Evolutionary conservation across 192 early-diverging fungal genomes (phyloP).

Genomic region (Neocallimastix lanati): DNA sequence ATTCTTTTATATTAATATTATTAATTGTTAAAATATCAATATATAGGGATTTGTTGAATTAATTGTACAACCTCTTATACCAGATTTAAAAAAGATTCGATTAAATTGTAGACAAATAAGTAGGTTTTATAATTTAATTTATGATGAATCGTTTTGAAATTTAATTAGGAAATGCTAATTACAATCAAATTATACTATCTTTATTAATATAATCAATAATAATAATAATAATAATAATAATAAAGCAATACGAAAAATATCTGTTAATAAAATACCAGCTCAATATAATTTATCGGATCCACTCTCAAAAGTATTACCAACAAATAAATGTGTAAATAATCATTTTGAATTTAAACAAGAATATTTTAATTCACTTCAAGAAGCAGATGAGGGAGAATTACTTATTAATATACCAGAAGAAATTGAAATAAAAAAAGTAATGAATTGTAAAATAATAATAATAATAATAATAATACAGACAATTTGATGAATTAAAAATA

Average conservation of each 20-base stretch:
- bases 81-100: slow-evolving; percentile 6
- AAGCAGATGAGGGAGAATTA: slow-evolving; percentile 19
- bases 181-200: too few relatives aligned
- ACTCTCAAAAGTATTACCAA: background rate
- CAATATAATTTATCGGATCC: background rate
- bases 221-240: too few relatives aligned
- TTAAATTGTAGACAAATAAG: slow-evolving; percentile 15
- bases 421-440: slow-evolving; percentile 1
- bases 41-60: background rate
- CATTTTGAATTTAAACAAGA: slow-evolving; percentile 9
- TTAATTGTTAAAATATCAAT: too few relatives aligned
- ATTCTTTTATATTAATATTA: too few relatives aligned
- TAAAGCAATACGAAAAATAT: background rate
- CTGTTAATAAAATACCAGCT: background rate
- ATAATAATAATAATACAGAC: too few relatives aligned
- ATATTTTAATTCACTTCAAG: slow-evolving; percentile 7
- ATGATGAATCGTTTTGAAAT: too few relatives aligned
- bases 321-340: slow-evolving; percentile 5
- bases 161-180: too few relatives aligned
- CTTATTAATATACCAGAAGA: slow-evolving; percentile 9
- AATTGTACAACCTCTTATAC: background rate
- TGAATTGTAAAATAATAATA: background rate
- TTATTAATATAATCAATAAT: too few relatives aligned
- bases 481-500: too few relatives aligned
- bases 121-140: too few relatives aligned